Conservation (phyloP, 1,139 yeast genomes). For the Yamadazyma kanchanaburiensis region DNA sequence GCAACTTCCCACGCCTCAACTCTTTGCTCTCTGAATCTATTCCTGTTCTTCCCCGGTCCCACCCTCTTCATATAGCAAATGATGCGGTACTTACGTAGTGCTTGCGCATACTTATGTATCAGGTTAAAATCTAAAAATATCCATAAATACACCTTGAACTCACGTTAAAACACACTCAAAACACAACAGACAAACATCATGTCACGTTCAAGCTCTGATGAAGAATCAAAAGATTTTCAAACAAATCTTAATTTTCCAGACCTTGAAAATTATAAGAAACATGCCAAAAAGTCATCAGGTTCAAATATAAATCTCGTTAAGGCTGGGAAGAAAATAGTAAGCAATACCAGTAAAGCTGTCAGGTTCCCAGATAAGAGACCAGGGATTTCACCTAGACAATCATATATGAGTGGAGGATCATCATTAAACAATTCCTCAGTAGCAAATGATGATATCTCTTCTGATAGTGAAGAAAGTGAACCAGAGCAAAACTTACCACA, state of each 20-base stretch:
- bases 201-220: conserved; percentile 13
- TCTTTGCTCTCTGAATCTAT: no score
- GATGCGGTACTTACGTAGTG: no score
- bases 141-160: no score
- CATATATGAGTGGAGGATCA: conserved; percentile 23
- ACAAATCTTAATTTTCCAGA: conserved; percentile 15
- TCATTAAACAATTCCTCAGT: conserved; percentile 16
- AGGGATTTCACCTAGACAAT: conserved; percentile 24
- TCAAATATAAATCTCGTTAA: conserved; percentile 22
- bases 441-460: conserved; percentile 1
- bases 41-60: no score
- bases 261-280: conserved; percentile 9
- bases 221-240: conserved; percentile 11
- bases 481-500: conserved; percentile 4
- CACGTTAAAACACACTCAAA: no score
- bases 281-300: conserved; percentile 6
- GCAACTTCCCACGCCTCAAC: no score
- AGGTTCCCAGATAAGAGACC: conserved; percentile 25
- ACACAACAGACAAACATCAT: background rate
- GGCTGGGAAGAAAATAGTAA: conserved; percentile 30
- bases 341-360: conserved; percentile 6
- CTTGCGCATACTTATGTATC: no score
- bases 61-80: no score
- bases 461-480: conserved; percentile 4
- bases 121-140: conserved; percentile 1